Conservation (phyloP, 1,139 yeast genomes). For the Schwanniomyces etchellsii region DNA sequence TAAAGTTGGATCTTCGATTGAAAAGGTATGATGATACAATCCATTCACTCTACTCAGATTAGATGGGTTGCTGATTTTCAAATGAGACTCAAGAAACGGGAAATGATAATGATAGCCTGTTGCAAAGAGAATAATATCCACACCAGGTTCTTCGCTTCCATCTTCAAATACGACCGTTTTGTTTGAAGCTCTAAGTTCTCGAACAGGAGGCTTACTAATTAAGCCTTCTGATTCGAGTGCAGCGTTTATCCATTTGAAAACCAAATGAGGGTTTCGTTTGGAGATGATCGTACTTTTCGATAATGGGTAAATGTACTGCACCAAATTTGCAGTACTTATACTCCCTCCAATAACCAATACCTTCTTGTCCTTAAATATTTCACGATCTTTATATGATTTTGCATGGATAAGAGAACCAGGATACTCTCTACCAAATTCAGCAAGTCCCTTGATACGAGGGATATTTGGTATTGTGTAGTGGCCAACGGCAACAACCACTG, state of each 20-base stretch:
- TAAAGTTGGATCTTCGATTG: constrained; percentile 37
- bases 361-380: constrained; percentile 35
- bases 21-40: constrained; percentile 32
- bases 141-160: constrained; percentile 17
- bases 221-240: constrained; percentile 36
- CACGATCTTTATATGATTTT: constrained; percentile 49
- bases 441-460: constrained; percentile 47
- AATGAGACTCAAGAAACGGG: constrained; percentile 21
- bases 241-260: constrained; percentile 26
- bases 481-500: constrained; percentile 49
- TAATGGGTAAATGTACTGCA: constrained; percentile 42
- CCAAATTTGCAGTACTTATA: constrained; percentile 45
- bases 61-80: constrained; percentile 20
- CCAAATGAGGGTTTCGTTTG: constrained; percentile 24
- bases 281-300: constrained; percentile 34
- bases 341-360: constrained; percentile 48
- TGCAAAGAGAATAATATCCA: constrained; percentile 26
- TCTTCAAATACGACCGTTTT: constrained; percentile 24
- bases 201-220: constrained; percentile 22
- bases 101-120: constrained; percentile 35
- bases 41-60: constrained; percentile 28
- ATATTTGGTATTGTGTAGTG: constrained; percentile 48
- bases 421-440: constrained; percentile 37
- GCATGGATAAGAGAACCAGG: constrained; percentile 55
- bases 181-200: constrained; percentile 18